Percentiles rank a stretch among this genome's conserved stretches.
phyloP scores from a whole-genome alignment of 306 rosid genomes.

The Benincasa hispida region DNA sequence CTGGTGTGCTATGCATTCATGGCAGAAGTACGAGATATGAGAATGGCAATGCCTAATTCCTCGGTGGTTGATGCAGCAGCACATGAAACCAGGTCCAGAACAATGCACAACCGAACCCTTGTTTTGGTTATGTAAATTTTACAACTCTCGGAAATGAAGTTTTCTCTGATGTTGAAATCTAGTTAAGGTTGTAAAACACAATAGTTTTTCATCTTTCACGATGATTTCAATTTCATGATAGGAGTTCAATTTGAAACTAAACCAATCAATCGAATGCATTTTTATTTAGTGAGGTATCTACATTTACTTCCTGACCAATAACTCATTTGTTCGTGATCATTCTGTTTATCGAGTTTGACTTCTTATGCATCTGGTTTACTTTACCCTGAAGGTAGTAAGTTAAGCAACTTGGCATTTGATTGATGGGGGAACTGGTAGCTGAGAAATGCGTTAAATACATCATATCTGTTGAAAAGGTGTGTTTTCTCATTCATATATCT shows the following conservation, averaged over 20 bases:
- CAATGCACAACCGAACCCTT: background rate
- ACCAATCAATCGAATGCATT: background rate
- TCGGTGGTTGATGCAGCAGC: too few relatives aligned
- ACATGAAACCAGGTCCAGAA: too few relatives aligned
- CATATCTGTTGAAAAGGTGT: too few relatives aligned
- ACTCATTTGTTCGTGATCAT: background rate
- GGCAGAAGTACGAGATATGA: background rate
- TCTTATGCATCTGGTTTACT: too few relatives aligned
- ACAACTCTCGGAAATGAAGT: background rate
- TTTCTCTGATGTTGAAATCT: background rate
- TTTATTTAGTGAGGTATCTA: background rate
- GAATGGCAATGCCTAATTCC: background rate
- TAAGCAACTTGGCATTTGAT: constrained; percentile 11
- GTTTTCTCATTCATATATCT: background rate
- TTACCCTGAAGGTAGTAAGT: background rate
- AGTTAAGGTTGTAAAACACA: background rate
- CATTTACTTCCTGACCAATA: background rate
- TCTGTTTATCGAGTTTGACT: background rate
- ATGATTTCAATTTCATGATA: too few relatives aligned
- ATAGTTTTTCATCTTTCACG: background rate
- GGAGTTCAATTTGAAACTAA: background rate
- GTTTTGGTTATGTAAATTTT: background rate
- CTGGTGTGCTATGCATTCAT: background rate
- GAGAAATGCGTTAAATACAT: background rate
- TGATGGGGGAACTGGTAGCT: constrained; percentile 53